Conservation (phyloP, 257 asterid genomes). For the Ophiorrhiza pumila region DNA sequence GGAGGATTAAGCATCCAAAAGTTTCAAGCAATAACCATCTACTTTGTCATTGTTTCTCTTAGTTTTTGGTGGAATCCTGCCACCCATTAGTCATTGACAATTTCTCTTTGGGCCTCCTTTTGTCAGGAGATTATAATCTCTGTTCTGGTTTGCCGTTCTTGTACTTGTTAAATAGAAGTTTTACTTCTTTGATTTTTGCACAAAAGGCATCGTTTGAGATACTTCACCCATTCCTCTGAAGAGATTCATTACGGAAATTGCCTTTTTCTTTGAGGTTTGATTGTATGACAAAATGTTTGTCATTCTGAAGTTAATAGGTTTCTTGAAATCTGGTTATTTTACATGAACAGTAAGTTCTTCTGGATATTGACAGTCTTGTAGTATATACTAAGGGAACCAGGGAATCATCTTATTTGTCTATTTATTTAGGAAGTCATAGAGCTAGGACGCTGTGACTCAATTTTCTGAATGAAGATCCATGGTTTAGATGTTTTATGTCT, state of each 20-base stretch:
- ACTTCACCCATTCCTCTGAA: background rate
- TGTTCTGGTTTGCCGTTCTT: background rate
- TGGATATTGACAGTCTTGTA: background rate
- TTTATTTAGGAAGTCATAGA: background rate
- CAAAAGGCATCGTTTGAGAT: background rate
- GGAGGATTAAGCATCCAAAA: too few species aligned
- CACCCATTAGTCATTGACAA: background rate
- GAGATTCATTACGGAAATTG: background rate
- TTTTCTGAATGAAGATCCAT: background rate
- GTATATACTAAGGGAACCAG: background rate
- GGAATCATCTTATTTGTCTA: background rate
- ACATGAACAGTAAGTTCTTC: background rate
- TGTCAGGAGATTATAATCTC: background rate
- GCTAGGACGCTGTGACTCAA: background rate
- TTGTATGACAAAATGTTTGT: background rate
- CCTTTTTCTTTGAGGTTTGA: background rate
- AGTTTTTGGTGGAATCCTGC: too few species aligned
- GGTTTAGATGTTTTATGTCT: background rate
- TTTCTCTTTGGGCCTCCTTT: background rate
- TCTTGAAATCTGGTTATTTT: background rate
- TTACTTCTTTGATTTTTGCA: background rate
- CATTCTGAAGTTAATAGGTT: background rate
- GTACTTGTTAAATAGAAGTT: background rate
- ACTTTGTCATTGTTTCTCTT: background rate
- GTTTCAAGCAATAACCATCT: background rate